Conservation (phyloP, 805 yeast genomes). For the Candida dajiaensis region DNA sequence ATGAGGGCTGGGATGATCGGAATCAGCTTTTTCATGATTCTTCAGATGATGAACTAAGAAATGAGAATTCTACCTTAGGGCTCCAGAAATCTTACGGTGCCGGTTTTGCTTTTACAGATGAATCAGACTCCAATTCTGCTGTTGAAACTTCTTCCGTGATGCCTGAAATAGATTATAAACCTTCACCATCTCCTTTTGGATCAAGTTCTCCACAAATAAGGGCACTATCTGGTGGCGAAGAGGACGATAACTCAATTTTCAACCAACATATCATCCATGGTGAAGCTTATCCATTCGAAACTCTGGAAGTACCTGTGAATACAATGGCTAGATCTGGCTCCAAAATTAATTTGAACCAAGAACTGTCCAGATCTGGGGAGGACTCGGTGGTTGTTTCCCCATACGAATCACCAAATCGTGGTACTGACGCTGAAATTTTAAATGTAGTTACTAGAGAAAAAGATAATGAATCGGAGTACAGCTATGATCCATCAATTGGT, state of each 20-base stretch:
- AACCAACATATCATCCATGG: not conserved
- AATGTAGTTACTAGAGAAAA: not conserved
- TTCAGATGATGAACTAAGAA: slow-evolving; percentile 8
- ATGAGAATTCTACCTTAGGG: not conserved
- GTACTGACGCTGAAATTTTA: not conserved
- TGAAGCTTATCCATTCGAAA: not conserved
- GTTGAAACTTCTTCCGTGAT: slow-evolving; percentile 2
- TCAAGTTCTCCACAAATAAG: not conserved
- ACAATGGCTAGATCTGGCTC: not conserved
- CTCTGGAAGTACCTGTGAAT: not conserved
- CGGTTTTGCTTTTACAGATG: not conserved
- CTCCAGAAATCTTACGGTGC: not conserved
- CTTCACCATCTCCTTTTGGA: slow-evolving; percentile 1
- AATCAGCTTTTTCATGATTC: slow-evolving; percentile 18
- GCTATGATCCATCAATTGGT: not conserved
- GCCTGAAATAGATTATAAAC: slow-evolving; percentile 7
- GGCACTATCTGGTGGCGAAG: not conserved
- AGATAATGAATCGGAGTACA: not conserved
- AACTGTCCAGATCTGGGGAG: not conserved
- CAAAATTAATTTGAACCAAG: not conserved
- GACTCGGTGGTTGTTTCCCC: not conserved
- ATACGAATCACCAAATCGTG: not conserved
- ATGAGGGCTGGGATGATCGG: not conserved
- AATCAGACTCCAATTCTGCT: not conserved
- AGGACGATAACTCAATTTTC: not conserved